A percentile compares a stretch with the other conserved stretches of the same genome.
Conservation (phyloP, 371 early-diverging fungal genomes). For the Zychaea mexicana region DNA sequence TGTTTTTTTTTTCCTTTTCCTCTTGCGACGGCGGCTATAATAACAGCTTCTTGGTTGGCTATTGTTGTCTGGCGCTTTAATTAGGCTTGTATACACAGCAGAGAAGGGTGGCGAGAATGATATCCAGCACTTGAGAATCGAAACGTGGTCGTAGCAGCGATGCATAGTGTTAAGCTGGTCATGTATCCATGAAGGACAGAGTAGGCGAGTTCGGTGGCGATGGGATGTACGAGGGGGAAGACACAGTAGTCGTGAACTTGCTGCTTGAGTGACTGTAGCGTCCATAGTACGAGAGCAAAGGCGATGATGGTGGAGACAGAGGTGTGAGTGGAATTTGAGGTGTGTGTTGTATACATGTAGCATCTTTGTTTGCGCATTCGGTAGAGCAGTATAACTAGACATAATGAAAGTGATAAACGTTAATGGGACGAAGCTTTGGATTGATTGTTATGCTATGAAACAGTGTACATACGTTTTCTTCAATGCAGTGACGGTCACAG, state of each 20-base stretch:
- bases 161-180: background rate
- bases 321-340: background rate
- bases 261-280: background rate
- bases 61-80: too few relatives aligned
- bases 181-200: constrained; percentile 6
- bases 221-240: background rate
- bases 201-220: constrained; percentile 13
- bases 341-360: background rate
- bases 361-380: constrained; percentile 20
- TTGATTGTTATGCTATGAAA: background rate
- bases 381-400: constrained; percentile 25
- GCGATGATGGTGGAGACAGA: constrained; percentile 18
- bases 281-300: constrained; percentile 6
- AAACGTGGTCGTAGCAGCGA: too few relatives aligned
- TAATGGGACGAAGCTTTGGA: constrained; percentile 1
- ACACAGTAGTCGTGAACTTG: background rate
- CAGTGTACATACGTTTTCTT: constrained; percentile 24
- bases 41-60: too few relatives aligned
- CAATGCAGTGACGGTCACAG: constrained; percentile 32
- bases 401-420: background rate
- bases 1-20: too few relatives aligned
- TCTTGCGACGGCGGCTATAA: too few relatives aligned
- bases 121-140: too few relatives aligned
- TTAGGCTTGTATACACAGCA: too few relatives aligned
- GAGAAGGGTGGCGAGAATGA: too few relatives aligned